Conservation (phyloP, 2,329 filamentous ascomycete species). For the Diaporthe destruens region DNA sequence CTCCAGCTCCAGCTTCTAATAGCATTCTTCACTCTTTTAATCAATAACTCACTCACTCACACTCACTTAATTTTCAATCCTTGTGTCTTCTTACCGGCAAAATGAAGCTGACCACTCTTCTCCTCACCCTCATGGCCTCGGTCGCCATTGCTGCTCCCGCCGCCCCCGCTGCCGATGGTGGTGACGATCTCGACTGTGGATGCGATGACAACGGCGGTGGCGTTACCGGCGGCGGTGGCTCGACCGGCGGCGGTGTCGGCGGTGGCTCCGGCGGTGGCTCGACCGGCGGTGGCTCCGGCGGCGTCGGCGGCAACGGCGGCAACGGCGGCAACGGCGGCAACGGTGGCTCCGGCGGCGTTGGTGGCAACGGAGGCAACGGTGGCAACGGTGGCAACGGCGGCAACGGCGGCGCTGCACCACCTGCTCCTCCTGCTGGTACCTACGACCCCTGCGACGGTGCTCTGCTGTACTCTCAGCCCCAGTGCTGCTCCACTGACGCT, state of each 20-base stretch:
- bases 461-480: slow-evolving; percentile 3
- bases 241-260: slow-evolving; percentile 11
- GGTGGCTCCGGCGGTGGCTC: too few relatives aligned
- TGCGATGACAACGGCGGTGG: too few relatives aligned
- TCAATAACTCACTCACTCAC: too few relatives aligned
- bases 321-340: slow-evolving; percentile 5
- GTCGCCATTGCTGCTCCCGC: slow-evolving; percentile 36
- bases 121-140: slow-evolving; percentile 38
- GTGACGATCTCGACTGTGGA: neutral
- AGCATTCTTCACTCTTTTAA: slow-evolving; percentile 9
- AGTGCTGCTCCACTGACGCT: slow-evolving; percentile 28
- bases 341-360: too few relatives aligned
- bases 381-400: too few relatives aligned
- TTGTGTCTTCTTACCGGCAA: slow-evolving; percentile 4
- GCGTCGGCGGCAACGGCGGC: neutral
- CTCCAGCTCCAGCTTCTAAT: slow-evolving; percentile 20
- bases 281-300: slow-evolving; percentile 2
- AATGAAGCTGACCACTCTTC: slow-evolving; percentile 36
- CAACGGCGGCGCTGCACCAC: too few relatives aligned
- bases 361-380: too few relatives aligned
- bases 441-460: too few relatives aligned
- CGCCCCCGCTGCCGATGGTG: slow-evolving; percentile 11
- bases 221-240: too few relatives aligned
- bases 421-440: too few relatives aligned
- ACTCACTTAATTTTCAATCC: slow-evolving; percentile 13